A percentile compares a stretch with the other conserved stretches of the same genome.
Evolutionary conservation across 1,284 basidiomycete genomes (phyloP).

Genomic region (Ganoderma resinaceum): DNA sequence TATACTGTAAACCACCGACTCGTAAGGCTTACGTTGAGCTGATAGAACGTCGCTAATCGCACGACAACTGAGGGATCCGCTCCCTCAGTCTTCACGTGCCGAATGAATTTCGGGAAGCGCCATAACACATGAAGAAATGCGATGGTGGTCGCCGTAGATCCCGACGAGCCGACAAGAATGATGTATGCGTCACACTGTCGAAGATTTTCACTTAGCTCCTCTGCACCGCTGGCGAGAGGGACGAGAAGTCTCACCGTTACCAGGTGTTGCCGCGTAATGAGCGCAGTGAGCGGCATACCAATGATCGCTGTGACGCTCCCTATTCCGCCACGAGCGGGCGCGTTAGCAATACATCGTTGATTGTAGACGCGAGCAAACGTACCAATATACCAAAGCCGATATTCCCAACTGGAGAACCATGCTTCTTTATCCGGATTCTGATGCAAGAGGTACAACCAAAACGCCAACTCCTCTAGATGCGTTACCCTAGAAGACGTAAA

Average conservation of each 20-base stretch:
- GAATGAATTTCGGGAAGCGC: slow-evolving; percentile 72
- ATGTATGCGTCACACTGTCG: slow-evolving; percentile 72
- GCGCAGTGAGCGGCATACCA: slow-evolving; percentile 71
- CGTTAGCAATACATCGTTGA: background rate
- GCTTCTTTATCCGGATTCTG: slow-evolving; percentile 70
- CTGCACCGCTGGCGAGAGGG: background rate
- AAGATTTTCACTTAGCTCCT: background rate
- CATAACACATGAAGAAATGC: slow-evolving; percentile 71
- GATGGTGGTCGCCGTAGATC: slow-evolving; percentile 67
- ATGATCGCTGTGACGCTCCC: slow-evolving; percentile 67
- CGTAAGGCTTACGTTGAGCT: slow-evolving; percentile 67
- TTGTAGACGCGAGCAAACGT: slow-evolving; percentile 30
- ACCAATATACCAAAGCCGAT: slow-evolving; percentile 48
- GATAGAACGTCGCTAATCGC: slow-evolving; percentile 72
- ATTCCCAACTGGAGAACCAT: slow-evolving; percentile 65
- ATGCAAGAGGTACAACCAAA: slow-evolving; percentile 79
- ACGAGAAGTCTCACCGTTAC: slow-evolving; percentile 50
- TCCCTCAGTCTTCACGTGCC: slow-evolving; percentile 69
- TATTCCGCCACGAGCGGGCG: slow-evolving; percentile 34
- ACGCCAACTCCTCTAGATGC: slow-evolving; percentile 81
- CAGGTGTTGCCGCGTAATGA: slow-evolving; percentile 61
- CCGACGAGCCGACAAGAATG: slow-evolving; percentile 69
- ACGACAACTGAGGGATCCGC: slow-evolving; percentile 75
- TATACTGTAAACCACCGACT: background rate
- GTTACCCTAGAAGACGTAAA: slow-evolving; percentile 60